A percentile compares a stretch with the other conserved stretches of the same genome.
Evolutionary conservation across 805 yeast genomes (phyloP).

Genomic region (Yarrowia bubula): DNA sequence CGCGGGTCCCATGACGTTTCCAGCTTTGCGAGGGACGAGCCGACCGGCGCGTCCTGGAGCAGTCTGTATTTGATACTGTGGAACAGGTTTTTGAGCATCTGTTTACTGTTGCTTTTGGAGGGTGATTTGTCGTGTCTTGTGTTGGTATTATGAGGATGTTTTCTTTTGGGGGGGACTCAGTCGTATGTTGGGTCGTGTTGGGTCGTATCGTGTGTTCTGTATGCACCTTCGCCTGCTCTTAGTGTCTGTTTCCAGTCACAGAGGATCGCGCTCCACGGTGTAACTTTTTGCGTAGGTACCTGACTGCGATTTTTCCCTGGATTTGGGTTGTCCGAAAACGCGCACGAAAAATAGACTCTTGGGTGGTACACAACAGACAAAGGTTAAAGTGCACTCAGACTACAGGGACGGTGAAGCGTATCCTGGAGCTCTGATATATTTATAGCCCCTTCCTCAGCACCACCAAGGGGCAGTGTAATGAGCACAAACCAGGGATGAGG

Average conservation of each 20-base stretch:
- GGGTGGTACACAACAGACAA: slow-evolving; percentile 3
- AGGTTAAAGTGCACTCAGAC: not conserved
- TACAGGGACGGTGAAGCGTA: no score
- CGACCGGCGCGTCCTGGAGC: slow-evolving; percentile 42
- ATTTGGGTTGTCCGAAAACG: slow-evolving; percentile 25
- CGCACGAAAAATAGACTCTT: not conserved
- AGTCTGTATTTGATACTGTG: slow-evolving; percentile 34
- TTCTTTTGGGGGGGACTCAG: no score
- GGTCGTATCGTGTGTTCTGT: not conserved
- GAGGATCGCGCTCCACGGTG: slow-evolving; percentile 14
- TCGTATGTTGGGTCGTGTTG: not conserved
- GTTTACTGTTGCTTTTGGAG: not conserved
- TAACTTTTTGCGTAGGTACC: slow-evolving; percentile 7
- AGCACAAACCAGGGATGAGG: no score
- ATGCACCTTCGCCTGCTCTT: not conserved
- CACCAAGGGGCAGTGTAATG: not conserved
- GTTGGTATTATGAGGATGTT: not conserved
- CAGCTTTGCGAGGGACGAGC: slow-evolving; percentile 36
- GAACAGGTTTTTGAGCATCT: slow-evolving; percentile 29
- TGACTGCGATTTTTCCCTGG: slow-evolving; percentile 23
- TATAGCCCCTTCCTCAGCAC: not conserved
- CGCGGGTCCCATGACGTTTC: slow-evolving; percentile 40
- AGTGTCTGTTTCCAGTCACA: slow-evolving; percentile 9
- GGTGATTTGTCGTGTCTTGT: not conserved
- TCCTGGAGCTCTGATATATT: not conserved